These are phyloP conservation scores for Phytopythium helicoides DNA, from an alignment of 352 stramenopile genomes.

Conservation along the genomic window DNA sequence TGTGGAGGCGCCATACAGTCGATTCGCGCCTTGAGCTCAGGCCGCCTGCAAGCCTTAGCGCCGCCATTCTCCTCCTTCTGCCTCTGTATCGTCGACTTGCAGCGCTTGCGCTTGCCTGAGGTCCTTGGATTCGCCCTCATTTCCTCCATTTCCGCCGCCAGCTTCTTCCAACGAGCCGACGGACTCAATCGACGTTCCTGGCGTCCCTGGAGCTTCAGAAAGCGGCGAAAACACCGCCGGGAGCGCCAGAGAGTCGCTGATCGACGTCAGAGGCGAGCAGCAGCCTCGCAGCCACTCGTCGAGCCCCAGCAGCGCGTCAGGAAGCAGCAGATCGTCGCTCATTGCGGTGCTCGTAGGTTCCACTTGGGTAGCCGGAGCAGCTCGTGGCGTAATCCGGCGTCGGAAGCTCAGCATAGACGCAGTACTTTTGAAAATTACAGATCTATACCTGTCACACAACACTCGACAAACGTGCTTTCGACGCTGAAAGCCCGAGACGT, in stretches of 20 bases:
- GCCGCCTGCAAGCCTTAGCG: no score
- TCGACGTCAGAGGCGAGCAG: not conserved
- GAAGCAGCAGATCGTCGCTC: not conserved
- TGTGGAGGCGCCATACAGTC: no score
- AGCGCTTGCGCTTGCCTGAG: conserved; percentile 11
- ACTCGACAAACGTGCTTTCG: no score
- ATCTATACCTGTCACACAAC: no score
- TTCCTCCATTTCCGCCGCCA: not conserved
- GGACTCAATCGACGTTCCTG: not conserved
- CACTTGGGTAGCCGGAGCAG: not conserved
- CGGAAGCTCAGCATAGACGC: no score
- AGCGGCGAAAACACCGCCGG: not conserved
- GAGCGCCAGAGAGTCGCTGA: not conserved
- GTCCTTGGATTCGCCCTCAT: no score
- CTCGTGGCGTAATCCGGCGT: no score
- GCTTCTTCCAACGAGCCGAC: not conserved
- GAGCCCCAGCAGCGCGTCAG: not conserved
- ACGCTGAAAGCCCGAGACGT: no score
- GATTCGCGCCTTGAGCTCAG: no score
- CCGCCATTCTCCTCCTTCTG: conserved; percentile 33
- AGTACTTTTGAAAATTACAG: no score
- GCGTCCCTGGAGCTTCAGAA: not conserved
- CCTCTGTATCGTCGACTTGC: conserved; percentile 30
- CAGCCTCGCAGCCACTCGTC: not conserved
- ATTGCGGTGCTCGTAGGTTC: not conserved